Evolutionary conservation across 176 grass and related monocot genomes (phyloP).

Genomic region (Hyparrhenia diplandra): DNA sequence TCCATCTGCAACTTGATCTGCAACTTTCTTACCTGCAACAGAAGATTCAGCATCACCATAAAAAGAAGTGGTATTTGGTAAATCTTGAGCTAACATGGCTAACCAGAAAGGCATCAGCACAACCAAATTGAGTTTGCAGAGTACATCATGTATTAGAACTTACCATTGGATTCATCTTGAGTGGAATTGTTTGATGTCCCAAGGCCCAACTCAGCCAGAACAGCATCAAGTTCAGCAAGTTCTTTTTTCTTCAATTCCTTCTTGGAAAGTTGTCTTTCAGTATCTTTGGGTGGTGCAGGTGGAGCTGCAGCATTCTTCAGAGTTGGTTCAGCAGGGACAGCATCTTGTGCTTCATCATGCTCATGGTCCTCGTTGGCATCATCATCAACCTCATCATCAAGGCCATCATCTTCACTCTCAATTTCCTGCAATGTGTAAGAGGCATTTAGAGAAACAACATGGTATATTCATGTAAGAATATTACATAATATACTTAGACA

Average conservation of each 20-base stretch:
- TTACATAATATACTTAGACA: not conserved
- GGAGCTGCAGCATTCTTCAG: slow-evolving; percentile 41
- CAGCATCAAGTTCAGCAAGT: slow-evolving; percentile 79
- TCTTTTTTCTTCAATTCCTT: slow-evolving; percentile 98
- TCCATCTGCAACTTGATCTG: slow-evolving; percentile 36
- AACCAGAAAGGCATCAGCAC: not conserved
- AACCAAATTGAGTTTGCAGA: not conserved
- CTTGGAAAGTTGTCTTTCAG: slow-evolving; percentile 90
- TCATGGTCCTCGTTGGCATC: slow-evolving; percentile 55
- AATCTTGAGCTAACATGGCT: not conserved
- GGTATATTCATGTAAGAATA: not conserved
- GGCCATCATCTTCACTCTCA: slow-evolving; percentile 87
- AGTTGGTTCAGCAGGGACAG: slow-evolving; percentile 30
- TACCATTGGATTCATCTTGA: slow-evolving; percentile 48
- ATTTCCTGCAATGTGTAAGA: slow-evolving; percentile 49
- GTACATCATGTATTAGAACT: not conserved
- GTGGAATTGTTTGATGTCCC: slow-evolving; percentile 13
- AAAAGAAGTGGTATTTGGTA: not conserved
- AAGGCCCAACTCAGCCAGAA: slow-evolving; percentile 76
- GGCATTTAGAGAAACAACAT: not conserved
- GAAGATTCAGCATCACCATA: not conserved
- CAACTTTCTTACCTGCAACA: slow-evolving; percentile 33
- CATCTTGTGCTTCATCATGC: slow-evolving; percentile 46
- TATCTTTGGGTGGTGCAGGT: slow-evolving; percentile 55
- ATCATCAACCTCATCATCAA: slow-evolving; percentile 68